Evolutionary conservation across 2,329 filamentous ascomycete genomes (phyloP).

Genomic region (Fusarium neocosmosporiellum): DNA sequence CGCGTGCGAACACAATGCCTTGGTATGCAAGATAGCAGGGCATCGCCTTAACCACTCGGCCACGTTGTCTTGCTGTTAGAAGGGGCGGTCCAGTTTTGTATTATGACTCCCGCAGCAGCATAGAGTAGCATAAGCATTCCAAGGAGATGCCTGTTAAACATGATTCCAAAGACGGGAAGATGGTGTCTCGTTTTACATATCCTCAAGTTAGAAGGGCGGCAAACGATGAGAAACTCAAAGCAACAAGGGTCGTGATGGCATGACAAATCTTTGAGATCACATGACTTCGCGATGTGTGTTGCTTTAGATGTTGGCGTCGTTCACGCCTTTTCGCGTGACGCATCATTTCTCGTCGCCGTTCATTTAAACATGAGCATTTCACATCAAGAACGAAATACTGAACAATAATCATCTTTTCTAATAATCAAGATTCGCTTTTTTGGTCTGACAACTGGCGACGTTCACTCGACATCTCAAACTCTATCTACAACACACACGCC

Average conservation of each 20-base stretch:
- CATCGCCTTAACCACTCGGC: constrained; percentile 7
- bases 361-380: constrained; percentile 8
- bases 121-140: neutral
- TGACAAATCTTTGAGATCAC: constrained; percentile 27
- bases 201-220: neutral
- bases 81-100: rapidly evolving
- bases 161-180: neutral
- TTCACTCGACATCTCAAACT: neutral
- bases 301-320: constrained; percentile 41
- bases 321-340: constrained; percentile 37
- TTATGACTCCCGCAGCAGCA: rapidly evolving
- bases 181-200: neutral
- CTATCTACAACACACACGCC: neutral
- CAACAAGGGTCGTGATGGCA: neutral
- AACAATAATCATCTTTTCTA: neutral
- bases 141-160: neutral
- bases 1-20: neutral
- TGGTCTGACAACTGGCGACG: neutral
- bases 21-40: neutral
- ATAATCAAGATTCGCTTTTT: neutral
- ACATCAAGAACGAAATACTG: neutral
- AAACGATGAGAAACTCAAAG: neutral
- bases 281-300: constrained; percentile 46
- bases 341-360: neutral
- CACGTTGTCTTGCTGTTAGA: constrained; percentile 11